phyloP scores from a whole-genome alignment of 192 early-diverging fungal species.

The Entrophospora sp. region DNA sequence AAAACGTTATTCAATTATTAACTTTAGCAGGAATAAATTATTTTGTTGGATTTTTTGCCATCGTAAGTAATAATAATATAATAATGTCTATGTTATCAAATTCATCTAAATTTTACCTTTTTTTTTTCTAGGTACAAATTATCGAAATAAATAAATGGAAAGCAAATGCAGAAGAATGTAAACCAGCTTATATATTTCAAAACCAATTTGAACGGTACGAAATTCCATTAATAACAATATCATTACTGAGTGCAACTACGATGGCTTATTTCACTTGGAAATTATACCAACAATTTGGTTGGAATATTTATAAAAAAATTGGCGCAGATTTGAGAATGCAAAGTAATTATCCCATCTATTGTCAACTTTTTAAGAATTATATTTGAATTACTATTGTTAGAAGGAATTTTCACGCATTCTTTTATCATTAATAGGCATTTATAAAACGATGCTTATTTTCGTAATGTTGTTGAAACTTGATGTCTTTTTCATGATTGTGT shows the following conservation, averaged over 20 bases:
- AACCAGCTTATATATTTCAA: not conserved
- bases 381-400: too few species aligned
- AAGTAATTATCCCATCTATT: conserved; percentile 27
- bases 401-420: too few species aligned
- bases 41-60: not conserved
- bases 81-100: not conserved
- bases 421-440: conserved; percentile 35
- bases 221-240: not conserved
- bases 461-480: conserved; percentile 75
- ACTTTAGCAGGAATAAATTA: conserved; percentile 14
- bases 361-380: not conserved
- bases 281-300: conserved; percentile 13
- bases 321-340: conserved; percentile 53
- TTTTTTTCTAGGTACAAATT: conserved; percentile 8
- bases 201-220: not conserved
- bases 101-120: not conserved
- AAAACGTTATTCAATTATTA: conserved; percentile 16
- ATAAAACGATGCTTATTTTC: conserved; percentile 68
- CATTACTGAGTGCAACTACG: not conserved
- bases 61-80: not conserved
- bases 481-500: conserved; percentile 73
- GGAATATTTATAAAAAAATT: conserved; percentile 51
- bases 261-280: not conserved
- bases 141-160: conserved; percentile 15
- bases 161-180: not conserved